Evolutionary conservation across 495 filamentous ascomycete species (phyloP).

Genomic region (Pyronema omphalodes): DNA sequence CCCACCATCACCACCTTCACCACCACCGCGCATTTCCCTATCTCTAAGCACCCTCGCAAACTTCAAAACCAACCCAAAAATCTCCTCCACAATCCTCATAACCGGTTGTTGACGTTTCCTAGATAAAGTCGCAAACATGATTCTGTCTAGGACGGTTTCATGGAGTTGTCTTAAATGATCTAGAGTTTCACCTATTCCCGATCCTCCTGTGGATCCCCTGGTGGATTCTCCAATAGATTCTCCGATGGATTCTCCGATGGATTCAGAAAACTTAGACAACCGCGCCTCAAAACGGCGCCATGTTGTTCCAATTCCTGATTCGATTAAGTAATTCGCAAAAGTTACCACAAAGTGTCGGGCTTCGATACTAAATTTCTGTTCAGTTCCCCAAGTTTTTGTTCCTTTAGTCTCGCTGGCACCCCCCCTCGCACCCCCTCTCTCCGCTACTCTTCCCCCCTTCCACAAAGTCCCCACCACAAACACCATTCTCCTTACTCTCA

Average conservation of each 20-base stretch:
- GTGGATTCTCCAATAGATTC: too few species aligned
- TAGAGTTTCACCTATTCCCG: too few species aligned
- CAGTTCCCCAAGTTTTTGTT: too few species aligned
- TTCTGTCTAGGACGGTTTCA: constrained; percentile 56
- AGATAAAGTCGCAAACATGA: constrained; percentile 57
- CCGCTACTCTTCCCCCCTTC: neutral
- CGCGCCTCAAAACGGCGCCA: constrained; percentile 58
- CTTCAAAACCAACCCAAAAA: constrained; percentile 49
- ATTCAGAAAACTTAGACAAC: constrained; percentile 32
- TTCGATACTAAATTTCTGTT: constrained; percentile 49
- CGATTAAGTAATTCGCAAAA: constrained; percentile 55
- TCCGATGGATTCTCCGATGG: too few species aligned
- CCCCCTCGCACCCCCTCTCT: too few species aligned
- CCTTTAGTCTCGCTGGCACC: neutral
- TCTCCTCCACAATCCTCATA: constrained; percentile 55
- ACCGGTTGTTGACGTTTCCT: constrained; percentile 50
- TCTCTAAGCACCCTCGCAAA: constrained; percentile 37
- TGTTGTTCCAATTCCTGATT: constrained; percentile 47
- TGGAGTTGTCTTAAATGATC: constrained; percentile 50
- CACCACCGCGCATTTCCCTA: too few species aligned
- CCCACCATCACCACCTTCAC: too few species aligned
- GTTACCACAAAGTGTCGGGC: constrained; percentile 58
- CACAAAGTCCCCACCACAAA: constrained; percentile 51
- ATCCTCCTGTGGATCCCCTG: too few species aligned
- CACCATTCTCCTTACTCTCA: constrained; percentile 62